Evolutionary conservation across 768 basidiomycete genomes (phyloP), one percentile per base, ranked within the genome.

Genomic region (Calocybe gangraenosa): DNA sequence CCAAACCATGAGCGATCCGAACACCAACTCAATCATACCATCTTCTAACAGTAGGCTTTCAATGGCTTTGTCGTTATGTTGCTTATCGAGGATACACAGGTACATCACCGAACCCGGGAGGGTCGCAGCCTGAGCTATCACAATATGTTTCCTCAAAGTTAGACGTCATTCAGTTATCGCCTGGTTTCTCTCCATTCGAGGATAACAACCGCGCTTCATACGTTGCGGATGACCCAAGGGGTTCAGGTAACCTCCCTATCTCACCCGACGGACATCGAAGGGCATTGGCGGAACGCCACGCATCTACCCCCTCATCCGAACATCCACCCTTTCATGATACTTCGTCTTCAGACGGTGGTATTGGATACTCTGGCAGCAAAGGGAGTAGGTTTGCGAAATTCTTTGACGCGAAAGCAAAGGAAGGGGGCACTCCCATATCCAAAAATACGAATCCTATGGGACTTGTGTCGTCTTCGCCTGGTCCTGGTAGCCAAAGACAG

Each of bases 331-430:
- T 47, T 25, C 42, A 38, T 19, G 48, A 48, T 17, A 9, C 42
- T 10, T 30, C 42, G 8, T 44, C 51, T 59, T 37, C 45, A 7
- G 68, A 68, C 7, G 65, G 55, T 41, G 68, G 67, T 19, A 69
- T 71, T 20, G 71, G 75, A 23, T 68, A 76, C 57, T 69, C 78
- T 11, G 66, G 70, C 23, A 73, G 71, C 19, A 88, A 84, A 61
- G 88, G 88, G 32, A 91, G 88, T 58, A 81, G 89, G 30, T 86
- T 91, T 60, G 89, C 87, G 23, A 92, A 90, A 59, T 89, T 90
- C 63, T 92, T 91, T 51, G 88, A 91, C 53, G 75, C 75, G n/a
- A 89, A 87, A 61, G 63, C 67, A 19, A 74, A 73, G 50, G 81
- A 82, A 11, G 56, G 55, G 15, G 53, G 51, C 22, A 40, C 57